Base-by-base conservation (phyloP, 2,329 filamentous ascomycete genomes). In the Reticulascus tulasneorum region DNA sequence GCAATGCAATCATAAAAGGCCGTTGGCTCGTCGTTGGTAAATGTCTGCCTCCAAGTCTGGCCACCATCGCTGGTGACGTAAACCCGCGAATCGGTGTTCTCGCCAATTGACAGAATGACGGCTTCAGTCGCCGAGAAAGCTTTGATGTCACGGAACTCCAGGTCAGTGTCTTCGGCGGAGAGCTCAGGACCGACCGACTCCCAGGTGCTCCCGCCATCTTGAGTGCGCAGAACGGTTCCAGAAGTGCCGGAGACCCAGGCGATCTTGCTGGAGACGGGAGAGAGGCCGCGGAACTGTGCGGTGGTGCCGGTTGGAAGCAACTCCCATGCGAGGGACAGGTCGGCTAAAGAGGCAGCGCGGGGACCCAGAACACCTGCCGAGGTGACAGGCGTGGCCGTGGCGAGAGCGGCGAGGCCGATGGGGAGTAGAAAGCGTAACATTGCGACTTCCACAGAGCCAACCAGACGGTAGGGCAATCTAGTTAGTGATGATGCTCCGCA, bases 41-140 rank as follows among this genome's bases (percentile, higher is more conserved):
- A 60, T 2, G 47, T 37, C 24, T 38, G 47, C 3, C 20, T 35
- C 58, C 57, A 60, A 5, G 47, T 46, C 16, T 17, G 29, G 27
- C 53, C 58, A 23, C 51, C 54, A 35, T 60, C 48, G 2, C 11
- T 2, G 5, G 56, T 60, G 33, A 36, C 11, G 45, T 59, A 60
- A 29, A 61, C 44, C 30, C 58, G 53, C 33, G 56, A 61, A 19
- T 49, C 48, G 12, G 42, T 31, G 18, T 54, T 54, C 17, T 49
- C 46, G 33, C 56, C 56, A 30, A 61, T 58, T 13, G 63, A 59
- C 5, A 71, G 58, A 9, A 61, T 51, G 40, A 67, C 51, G 16
- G 60, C 58, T 35, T 60, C 59, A 23, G 67, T 59, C 15, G 59
- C 55, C 9, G 63, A 60, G 35, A 69, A 55, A 5, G 65, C 60